Evolutionary conservation across 208 protist genomes (phyloP), one percentile per base, ranked within the genome.

Genomic region (Leptomonas pyrrhocoris): DNA sequence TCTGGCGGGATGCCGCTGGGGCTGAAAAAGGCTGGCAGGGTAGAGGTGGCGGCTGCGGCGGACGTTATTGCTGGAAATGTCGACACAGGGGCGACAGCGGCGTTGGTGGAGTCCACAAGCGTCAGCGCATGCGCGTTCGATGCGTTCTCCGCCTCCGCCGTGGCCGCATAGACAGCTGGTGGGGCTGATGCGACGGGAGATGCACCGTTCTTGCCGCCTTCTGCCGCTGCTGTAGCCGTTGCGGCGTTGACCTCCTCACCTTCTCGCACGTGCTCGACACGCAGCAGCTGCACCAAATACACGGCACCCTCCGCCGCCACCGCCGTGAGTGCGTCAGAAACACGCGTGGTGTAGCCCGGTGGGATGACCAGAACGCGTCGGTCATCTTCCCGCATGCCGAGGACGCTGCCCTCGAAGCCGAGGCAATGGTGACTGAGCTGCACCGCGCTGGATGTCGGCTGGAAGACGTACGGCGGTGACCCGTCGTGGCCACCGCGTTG

Each of bases 381-480:
- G 27, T 74, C 74, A 12, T 80, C 86, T 60, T 92, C 89, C 36
- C 74, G 71, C 80, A 92, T 83, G 34, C 85, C 85, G 25, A 84
- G 55, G 2, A 90, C 74, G 67, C 69, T 75, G 45, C 74, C 79
- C 66, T 94, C 89, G 53, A 94, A 94, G 27, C 89, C 89, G 9
- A 80, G 74, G 48, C 60, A 68, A 34, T 71, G 72, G 8, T 71
- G 49, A n/a, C 62, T 68, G 16, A 88, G 79, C 19, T 79, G 61
- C 56, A 78, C 68, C 7, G 68, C 49, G n/a, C 83, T 85, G n/a
- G 58, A 45, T 19, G 74, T 71, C 0, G 85, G 81, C 38, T 61
- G 63, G 60, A 94, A 94, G 42, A 71, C 65, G 50, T 90, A 94
- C 9, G 75, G 63, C 7, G 63, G 31, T 0, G 58, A 71, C 27